Conservation (phyloP, 2,329 filamentous ascomycete species). For the Bipolaris bicolor region DNA sequence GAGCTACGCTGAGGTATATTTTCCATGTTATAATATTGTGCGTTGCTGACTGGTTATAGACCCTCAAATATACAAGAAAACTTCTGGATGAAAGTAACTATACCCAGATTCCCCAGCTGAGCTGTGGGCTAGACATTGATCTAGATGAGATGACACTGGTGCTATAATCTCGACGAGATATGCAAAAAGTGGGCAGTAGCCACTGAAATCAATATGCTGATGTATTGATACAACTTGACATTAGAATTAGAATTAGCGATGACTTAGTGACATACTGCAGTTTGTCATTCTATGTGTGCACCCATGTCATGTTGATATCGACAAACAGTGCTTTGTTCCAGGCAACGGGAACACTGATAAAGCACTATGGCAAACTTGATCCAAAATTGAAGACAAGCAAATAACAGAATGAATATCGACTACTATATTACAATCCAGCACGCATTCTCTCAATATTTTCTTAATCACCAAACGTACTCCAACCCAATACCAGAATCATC, state of each 20-base stretch:
- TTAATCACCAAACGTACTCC: neutral
- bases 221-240: neutral
- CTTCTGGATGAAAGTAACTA: conserved; percentile 51
- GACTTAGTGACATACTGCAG: neutral
- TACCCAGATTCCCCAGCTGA: conserved; percentile 54
- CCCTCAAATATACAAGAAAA: conserved; percentile 49
- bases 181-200: neutral
- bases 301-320: neutral
- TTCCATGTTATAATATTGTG: neutral
- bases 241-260: neutral
- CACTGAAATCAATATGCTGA: neutral
- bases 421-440: neutral
- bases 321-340: neutral
- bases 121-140: conserved; percentile 52
- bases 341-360: neutral
- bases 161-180: conserved; percentile 19
- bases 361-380: neutral
- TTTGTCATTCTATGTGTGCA: neutral
- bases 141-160: conserved; percentile 45
- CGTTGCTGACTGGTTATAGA: conserved; percentile 24
- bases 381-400: neutral
- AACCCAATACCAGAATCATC: neutral
- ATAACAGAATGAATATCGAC: neutral
- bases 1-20: conserved; percentile 50
- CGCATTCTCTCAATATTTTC: neutral